Percentiles rank a stretch among this genome's conserved stretches.
Evolutionary conservation across 108 stramenopile genomes (phyloP).

Genomic region (Aurantiochytrium sp.): DNA sequence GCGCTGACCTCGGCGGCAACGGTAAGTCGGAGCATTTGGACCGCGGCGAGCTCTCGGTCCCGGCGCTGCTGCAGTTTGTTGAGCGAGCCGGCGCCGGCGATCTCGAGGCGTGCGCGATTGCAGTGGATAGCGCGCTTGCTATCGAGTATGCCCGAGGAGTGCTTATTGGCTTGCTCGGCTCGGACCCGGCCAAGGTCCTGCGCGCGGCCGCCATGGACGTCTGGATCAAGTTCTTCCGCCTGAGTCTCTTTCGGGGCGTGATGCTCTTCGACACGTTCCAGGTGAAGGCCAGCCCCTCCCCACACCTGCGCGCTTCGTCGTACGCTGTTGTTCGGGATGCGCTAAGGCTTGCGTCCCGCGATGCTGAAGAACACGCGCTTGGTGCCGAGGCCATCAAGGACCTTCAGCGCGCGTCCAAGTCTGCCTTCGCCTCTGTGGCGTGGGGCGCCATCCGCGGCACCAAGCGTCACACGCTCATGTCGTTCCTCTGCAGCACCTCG

Average conservation of each 20-base stretch:
- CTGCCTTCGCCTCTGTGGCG: not conserved
- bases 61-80: not conserved
- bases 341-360: not conserved
- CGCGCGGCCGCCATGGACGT: not conserved
- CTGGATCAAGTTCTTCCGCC: not conserved
- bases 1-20: not conserved
- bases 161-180: not conserved
- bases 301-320: not conserved
- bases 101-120: not conserved
- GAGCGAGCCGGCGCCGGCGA: not conserved
- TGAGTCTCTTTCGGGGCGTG: not conserved
- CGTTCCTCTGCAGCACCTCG: not conserved
- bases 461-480: not conserved
- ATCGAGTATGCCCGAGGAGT: not conserved
- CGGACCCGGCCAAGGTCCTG: not conserved
- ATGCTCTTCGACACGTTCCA: not conserved
- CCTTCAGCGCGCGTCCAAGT: not conserved
- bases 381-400: not conserved
- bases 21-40: not conserved
- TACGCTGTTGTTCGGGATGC: not conserved
- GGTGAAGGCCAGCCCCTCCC: not conserved
- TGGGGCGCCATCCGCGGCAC: not conserved
- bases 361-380: not conserved
- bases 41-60: not conserved
- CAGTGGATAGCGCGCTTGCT: not conserved